A percentile compares a stretch with the other conserved stretches of the same genome.
phyloP scores from a whole-genome alignment of 1,139 yeast genomes.

The Hemisphaericaspora subhashii region DNA sequence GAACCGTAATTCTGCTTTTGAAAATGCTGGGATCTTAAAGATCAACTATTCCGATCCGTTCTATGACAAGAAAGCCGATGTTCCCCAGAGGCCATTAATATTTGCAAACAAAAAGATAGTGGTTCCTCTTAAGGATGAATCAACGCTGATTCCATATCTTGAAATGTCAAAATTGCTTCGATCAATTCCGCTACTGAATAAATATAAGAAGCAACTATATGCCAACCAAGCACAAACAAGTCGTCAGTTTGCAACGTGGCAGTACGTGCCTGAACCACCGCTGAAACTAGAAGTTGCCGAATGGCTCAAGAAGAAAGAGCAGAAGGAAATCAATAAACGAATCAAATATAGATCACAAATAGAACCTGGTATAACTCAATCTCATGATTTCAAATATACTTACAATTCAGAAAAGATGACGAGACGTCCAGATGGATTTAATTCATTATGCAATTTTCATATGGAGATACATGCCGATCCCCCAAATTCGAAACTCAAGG shows the following conservation, averaged over 20 bases:
- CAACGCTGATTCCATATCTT: constrained; percentile 13
- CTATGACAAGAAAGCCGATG: constrained; percentile 53
- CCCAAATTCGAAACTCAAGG: constrained; percentile 40
- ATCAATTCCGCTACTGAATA: background rate
- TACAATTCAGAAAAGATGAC: constrained; percentile 30
- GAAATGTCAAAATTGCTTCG: constrained; percentile 14
- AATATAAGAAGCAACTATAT: background rate
- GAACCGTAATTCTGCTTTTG: constrained; percentile 37
- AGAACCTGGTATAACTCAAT: constrained; percentile 44
- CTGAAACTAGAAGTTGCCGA: constrained; percentile 19
- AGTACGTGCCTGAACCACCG: constrained; percentile 33
- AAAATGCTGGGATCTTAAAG: constrained; percentile 46
- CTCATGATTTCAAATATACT: constrained; percentile 34
- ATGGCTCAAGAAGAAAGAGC: constrained; percentile 24
- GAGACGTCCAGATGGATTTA: constrained; percentile 47
- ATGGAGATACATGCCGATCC: constrained; percentile 70
- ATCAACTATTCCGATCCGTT: constrained; percentile 63
- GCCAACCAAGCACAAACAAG: background rate
- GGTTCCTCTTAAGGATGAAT: constrained; percentile 29
- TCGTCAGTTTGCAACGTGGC: constrained; percentile 27
- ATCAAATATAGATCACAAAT: constrained; percentile 47
- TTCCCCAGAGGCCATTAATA: constrained; percentile 54
- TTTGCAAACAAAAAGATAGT: constrained; percentile 67
- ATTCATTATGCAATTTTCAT: constrained; percentile 53
- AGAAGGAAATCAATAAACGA: constrained; percentile 6